Conservation (phyloP, 176 grass and related monocot genomes). For the Tuctoria greenei region DNA sequence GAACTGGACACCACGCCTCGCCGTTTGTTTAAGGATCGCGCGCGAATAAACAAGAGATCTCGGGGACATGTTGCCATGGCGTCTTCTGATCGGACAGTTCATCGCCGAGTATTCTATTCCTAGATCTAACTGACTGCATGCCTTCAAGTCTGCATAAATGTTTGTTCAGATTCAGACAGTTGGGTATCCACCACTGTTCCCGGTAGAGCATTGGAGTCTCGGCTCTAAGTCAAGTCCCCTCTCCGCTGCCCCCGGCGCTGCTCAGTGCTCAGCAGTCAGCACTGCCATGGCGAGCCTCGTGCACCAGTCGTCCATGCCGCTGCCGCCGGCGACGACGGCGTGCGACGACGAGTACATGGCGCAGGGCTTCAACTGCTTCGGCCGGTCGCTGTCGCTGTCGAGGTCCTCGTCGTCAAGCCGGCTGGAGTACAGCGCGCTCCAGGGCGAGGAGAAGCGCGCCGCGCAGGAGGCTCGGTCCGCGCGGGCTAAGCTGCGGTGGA, state of each 20-base stretch:
- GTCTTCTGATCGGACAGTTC: conserved; percentile 50
- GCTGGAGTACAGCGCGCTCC: conserved; percentile 44
- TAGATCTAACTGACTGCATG: conserved; percentile 38
- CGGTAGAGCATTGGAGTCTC: not conserved
- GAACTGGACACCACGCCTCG: not conserved
- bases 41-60: conserved; percentile 34
- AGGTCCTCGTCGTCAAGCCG: conserved; percentile 39
- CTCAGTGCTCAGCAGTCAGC: too few relatives aligned
- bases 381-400: conserved; percentile 53
- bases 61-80: conserved; percentile 42
- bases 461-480: conserved; percentile 46
- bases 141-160: conserved; percentile 31
- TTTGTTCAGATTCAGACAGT: not conserved
- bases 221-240: not conserved
- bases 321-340: conserved; percentile 14
- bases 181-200: not conserved
- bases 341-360: conserved; percentile 42
- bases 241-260: not conserved
- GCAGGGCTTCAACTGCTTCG: conserved; percentile 56
- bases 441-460: conserved; percentile 29
- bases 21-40: conserved; percentile 20
- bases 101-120: conserved; percentile 36
- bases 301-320: conserved; percentile 46
- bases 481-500: conserved; percentile 55
- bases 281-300: conserved; percentile 47